phyloP scores from a whole-genome alignment of 495 filamentous ascomycete genomes.

The Haplographium delicatum region DNA sequence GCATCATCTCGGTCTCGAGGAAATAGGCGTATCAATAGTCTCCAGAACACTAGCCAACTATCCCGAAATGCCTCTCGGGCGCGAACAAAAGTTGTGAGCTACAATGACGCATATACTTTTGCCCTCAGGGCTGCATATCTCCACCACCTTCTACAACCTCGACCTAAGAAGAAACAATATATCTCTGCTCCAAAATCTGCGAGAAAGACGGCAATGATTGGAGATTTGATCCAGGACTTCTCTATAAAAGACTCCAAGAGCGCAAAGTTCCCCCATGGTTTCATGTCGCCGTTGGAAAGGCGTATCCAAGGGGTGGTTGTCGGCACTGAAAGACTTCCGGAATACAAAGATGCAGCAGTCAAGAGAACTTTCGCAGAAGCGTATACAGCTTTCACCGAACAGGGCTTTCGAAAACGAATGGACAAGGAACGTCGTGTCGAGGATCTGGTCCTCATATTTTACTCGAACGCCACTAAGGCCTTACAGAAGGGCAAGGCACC shows the following conservation, averaged over 20 bases:
- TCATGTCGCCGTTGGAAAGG: slow-evolving; percentile 70
- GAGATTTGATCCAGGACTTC: slow-evolving; percentile 70
- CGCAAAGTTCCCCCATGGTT: slow-evolving; percentile 75
- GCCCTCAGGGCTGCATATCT: slow-evolving; percentile 90
- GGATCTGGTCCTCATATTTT: slow-evolving; percentile 82
- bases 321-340: slow-evolving; percentile 66
- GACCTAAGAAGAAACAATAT: slow-evolving; percentile 81
- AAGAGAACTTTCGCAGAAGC: slow-evolving; percentile 79
- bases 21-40: slow-evolving; percentile 39
- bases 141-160: slow-evolving; percentile 86
- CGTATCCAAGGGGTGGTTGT: slow-evolving; percentile 73
- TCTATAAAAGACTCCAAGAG: slow-evolving; percentile 63
- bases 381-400: slow-evolving; percentile 74
- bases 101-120: slow-evolving; percentile 79
- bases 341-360: slow-evolving; percentile 70
- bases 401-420: slow-evolving; percentile 78
- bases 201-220: slow-evolving; percentile 60
- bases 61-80: slow-evolving; percentile 36
- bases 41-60: slow-evolving; percentile 31
- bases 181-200: slow-evolving; percentile 56
- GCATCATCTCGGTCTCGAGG: slow-evolving; percentile 35
- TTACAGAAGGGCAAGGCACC: slow-evolving; percentile 72
- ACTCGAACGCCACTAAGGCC: slow-evolving; percentile 86
- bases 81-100: slow-evolving; percentile 37
- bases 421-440: slow-evolving; percentile 94